Conservation (phyloP, 2,329 filamentous ascomycete species). For the Stagonosporopsis tanaceti region DNA sequence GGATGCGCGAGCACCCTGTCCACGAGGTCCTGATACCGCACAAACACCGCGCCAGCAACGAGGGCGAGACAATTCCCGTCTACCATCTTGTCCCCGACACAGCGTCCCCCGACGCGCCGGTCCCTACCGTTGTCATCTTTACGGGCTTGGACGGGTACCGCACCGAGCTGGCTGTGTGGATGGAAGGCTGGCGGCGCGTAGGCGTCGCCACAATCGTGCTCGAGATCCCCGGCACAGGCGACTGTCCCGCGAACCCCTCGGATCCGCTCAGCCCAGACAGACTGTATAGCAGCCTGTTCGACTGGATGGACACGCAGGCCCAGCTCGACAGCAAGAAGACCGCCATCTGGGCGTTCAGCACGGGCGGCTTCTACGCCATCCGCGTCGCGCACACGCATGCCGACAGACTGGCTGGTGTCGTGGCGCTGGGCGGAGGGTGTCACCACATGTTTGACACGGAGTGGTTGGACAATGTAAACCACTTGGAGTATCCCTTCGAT, state of each 20-base stretch:
- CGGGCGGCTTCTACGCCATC: constrained; percentile 67
- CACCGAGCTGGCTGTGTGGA: constrained; percentile 63
- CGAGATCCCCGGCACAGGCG: constrained; percentile 66
- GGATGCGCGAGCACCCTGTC: constrained; percentile 61
- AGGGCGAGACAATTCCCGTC: constrained; percentile 66
- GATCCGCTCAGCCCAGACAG: constrained; percentile 62
- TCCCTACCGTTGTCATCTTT: constrained; percentile 63
- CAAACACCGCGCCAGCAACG: constrained; percentile 57
- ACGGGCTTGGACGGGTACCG: constrained; percentile 67
- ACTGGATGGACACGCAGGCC: constrained; percentile 60
- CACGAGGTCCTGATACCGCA: constrained; percentile 70
- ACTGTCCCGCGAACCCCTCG: constrained; percentile 58
- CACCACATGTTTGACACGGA: constrained; percentile 63
- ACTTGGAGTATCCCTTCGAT: constrained; percentile 68
- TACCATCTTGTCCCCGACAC: constrained; percentile 69
- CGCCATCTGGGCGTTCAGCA: constrained; percentile 65
- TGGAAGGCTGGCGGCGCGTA: constrained; percentile 59
- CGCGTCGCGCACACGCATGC: constrained; percentile 66
- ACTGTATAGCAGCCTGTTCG: constrained; percentile 62
- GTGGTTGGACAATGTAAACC: constrained; percentile 64
- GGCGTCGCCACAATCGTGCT: constrained; percentile 60
- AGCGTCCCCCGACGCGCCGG: constrained; percentile 53
- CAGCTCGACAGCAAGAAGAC: constrained; percentile 59
- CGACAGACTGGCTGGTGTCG: constrained; percentile 59
- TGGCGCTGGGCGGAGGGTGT: constrained; percentile 64